phyloP scores from a whole-genome alignment of 768 basidiomycete species.

The Leccinum subgranulosum region DNA sequence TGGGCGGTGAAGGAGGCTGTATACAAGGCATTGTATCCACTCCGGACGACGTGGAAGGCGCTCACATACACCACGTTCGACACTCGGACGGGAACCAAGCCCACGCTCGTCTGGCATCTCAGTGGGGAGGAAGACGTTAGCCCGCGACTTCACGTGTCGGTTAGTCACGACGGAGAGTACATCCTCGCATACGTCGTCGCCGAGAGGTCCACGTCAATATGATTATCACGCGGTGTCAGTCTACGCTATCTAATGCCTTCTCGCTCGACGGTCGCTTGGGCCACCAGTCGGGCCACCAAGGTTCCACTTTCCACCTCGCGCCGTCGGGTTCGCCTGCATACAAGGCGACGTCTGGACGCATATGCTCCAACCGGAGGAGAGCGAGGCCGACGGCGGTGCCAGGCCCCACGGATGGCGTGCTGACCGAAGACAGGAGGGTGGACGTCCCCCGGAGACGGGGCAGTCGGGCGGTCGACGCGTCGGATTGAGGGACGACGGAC shows the following conservation, averaged over 20 bases:
- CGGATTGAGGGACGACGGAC: conserved; percentile 11
- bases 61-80: conserved; percentile 46
- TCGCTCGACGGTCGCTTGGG: conserved; percentile 31
- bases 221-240: conserved; percentile 5
- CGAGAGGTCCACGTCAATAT: conserved; percentile 33
- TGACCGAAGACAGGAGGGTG: conserved; percentile 61
- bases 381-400: conserved; percentile 64
- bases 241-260: conserved; percentile 15
- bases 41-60: conserved; percentile 72
- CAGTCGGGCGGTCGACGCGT: conserved; percentile 31
- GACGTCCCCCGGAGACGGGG: conserved; percentile 72
- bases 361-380: conserved; percentile 74
- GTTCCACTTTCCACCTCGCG: conserved; percentile 42
- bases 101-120: conserved; percentile 35
- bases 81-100: conserved; percentile 37
- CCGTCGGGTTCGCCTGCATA: conserved; percentile 15
- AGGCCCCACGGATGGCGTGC: conserved; percentile 23
- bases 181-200: conserved; percentile 65
- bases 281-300: conserved; percentile 73
- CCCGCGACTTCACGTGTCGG: conserved; percentile 57
- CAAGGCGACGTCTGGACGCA: conserved; percentile 26
- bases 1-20: conserved; percentile 86
- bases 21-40: conserved; percentile 81
- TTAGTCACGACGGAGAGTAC: conserved; percentile 83
- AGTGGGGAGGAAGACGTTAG: neutral